These are phyloP conservation scores for Tricholoma saponaceum DNA, from an alignment of 768 basidiomycete species.

Conservation along the genomic window DNA sequence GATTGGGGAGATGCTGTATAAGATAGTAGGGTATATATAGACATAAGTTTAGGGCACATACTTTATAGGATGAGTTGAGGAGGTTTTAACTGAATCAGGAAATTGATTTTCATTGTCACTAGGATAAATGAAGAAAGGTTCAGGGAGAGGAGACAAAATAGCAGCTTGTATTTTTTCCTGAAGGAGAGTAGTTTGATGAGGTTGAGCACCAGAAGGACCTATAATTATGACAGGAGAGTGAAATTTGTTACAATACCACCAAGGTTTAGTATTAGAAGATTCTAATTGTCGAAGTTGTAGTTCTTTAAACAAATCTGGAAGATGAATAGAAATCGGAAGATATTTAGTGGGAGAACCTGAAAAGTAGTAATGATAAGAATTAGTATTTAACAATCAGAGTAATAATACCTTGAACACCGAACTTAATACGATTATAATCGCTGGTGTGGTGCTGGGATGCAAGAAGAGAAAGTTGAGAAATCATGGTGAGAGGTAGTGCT, in stretches of 20 bases:
- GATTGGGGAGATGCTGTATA: conserved; percentile 54
- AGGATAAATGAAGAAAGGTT: too few relatives aligned
- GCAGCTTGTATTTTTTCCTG: conserved; percentile 51
- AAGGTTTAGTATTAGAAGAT: conserved; percentile 33
- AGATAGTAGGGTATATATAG: neutral
- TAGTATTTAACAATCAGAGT: too few relatives aligned
- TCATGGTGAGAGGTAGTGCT: neutral
- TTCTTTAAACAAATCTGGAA: conserved; percentile 53
- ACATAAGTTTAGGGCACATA: conserved; percentile 33
- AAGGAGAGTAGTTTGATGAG: conserved; percentile 23
- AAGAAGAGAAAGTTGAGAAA: conserved; percentile 43
- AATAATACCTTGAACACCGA: conserved; percentile 39
- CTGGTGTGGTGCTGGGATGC: conserved; percentile 75
- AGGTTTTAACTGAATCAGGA: conserved; percentile 54
- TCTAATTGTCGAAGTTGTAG: conserved; percentile 49
- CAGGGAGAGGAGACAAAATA: conserved; percentile 40
- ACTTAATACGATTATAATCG: conserved; percentile 68
- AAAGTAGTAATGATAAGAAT: neutral
- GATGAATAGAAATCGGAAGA: conserved; percentile 56
- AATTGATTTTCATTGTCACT: neutral
- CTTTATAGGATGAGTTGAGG: conserved; percentile 82
- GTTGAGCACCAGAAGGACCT: conserved; percentile 22
- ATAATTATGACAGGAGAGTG: conserved; percentile 19
- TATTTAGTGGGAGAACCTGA: conserved; percentile 54
- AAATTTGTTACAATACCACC: conserved; percentile 41